These are phyloP conservation scores for Cicer cuneatum DNA, from an alignment of 306 rosid species.

Conservation along the genomic window DNA sequence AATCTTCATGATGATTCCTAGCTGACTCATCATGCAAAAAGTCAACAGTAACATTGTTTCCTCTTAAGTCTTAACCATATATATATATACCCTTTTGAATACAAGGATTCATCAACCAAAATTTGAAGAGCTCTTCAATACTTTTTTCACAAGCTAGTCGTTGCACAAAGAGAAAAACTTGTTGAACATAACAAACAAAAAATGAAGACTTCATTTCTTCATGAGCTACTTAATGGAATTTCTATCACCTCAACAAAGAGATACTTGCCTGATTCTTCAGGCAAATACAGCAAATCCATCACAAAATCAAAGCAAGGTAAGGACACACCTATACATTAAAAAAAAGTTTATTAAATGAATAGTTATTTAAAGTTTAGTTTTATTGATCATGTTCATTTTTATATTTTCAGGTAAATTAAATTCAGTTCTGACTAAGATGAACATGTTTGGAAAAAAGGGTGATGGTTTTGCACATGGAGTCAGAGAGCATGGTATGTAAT, in stretches of 20 bases:
- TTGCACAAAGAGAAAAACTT: not conserved
- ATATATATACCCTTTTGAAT: constrained; percentile 10
- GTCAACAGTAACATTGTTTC: constrained; percentile 40
- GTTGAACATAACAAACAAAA: too few relatives aligned
- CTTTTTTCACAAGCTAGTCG: constrained; percentile 7
- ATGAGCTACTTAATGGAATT: constrained; percentile 51
- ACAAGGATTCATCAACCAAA: constrained; percentile 42
- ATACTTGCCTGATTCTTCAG: constrained; percentile 51
- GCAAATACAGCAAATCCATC: constrained; percentile 46
- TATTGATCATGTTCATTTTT: constrained; percentile 6
- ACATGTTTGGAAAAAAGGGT: constrained; percentile 42
- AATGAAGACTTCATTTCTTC: constrained; percentile 59
- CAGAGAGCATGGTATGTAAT: constrained; percentile 54
- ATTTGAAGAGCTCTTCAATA: constrained; percentile 41
- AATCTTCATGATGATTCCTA: constrained; percentile 55
- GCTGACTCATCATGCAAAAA: constrained; percentile 57
- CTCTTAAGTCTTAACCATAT: constrained; percentile 41
- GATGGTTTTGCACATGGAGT: constrained; percentile 50
- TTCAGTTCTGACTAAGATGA: constrained; percentile 42
- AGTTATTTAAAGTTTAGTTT: not conserved
- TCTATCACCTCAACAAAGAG: constrained; percentile 47
- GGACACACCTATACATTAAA: constrained; percentile 7
- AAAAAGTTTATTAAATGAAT: constrained; percentile 4
- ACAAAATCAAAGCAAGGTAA: constrained; percentile 53
- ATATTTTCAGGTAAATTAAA: constrained; percentile 45